Evolutionary conservation across 306 rosid genomes (phyloP).

Genomic region (Rosa persica): DNA sequence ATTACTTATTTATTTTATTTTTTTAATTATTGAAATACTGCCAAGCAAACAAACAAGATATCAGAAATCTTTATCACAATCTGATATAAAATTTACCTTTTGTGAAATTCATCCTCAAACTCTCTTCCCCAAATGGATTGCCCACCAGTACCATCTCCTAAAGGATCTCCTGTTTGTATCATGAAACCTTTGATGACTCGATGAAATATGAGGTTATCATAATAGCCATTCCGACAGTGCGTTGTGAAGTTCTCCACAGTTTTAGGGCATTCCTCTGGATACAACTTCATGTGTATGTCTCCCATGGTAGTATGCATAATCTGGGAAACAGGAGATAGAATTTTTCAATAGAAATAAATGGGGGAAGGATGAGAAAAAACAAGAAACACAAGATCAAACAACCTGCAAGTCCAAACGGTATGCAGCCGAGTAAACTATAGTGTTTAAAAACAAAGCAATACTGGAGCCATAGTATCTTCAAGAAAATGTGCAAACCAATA

Average conservation of each 20-base stretch:
- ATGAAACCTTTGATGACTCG: slow-evolving; percentile 97
- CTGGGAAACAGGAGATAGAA: slow-evolving; percentile 37
- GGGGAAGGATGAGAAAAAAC: background rate
- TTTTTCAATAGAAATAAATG: background rate
- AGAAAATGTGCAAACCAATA: background rate
- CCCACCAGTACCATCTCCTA: slow-evolving; percentile 98
- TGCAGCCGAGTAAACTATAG: background rate
- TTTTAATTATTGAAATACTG: background rate
- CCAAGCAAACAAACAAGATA: background rate
- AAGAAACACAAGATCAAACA: background rate
- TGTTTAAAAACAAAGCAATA: background rate
- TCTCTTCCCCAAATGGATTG: slow-evolving; percentile 99
- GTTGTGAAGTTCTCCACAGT: slow-evolving; percentile 98
- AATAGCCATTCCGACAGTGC: slow-evolving; percentile 94
- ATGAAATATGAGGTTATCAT: slow-evolving; percentile 90
- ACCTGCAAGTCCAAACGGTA: background rate
- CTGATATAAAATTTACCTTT: slow-evolving; percentile 51
- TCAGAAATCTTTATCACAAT: background rate
- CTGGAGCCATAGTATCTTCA: background rate
- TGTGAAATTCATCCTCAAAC: slow-evolving; percentile 97
- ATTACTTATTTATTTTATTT: background rate
- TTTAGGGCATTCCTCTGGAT: slow-evolving; percentile 98
- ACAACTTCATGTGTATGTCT: slow-evolving; percentile 86
- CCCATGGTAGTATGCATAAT: slow-evolving; percentile 96
- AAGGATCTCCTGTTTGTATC: slow-evolving; percentile 99